A percentile compares a stretch with the other conserved stretches of the same genome.
Evolutionary conservation across 805 yeast genomes (phyloP).

Genomic region (Pichia scutulata): DNA sequence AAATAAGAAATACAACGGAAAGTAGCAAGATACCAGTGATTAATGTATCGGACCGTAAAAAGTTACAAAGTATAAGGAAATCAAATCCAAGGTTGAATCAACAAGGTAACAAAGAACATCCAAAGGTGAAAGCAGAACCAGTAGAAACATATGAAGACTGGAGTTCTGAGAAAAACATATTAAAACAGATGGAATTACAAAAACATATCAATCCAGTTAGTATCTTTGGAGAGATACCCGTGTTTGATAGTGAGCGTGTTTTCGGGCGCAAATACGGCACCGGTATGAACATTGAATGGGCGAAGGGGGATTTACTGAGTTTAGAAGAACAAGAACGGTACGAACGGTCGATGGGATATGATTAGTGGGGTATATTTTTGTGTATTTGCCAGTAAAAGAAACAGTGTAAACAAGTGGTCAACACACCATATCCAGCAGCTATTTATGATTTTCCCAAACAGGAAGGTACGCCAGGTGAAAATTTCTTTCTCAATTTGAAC

Average conservation of each 20-base stretch:
- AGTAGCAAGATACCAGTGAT: not conserved
- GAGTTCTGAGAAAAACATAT: not conserved
- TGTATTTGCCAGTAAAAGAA: not conserved
- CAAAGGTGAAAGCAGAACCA: not conserved
- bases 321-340: slow-evolving; percentile 21
- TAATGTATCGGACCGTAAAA: not conserved
- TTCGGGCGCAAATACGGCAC: slow-evolving; percentile 18
- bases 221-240: slow-evolving; percentile 21
- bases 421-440: too few relatives aligned
- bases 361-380: not conserved
- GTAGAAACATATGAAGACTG: not conserved
- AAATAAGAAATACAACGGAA: not conserved
- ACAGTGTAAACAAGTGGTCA: not conserved
- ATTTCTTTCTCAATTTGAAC: not conserved
- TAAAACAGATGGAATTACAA: not conserved
- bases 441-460: slow-evolving; percentile 19
- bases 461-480: slow-evolving; percentile 15
- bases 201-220: slow-evolving; percentile 17
- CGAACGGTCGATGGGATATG: slow-evolving; percentile 24
- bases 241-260: slow-evolving; percentile 18
- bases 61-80: not conserved
- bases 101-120: not conserved
- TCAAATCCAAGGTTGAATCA: not conserved
- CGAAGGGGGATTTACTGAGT: slow-evolving; percentile 17
- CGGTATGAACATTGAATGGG: slow-evolving; percentile 23